Base-by-base conservation (phyloP, 208 protist genomes). In the Trypanosomatidae sp. region DNA sequence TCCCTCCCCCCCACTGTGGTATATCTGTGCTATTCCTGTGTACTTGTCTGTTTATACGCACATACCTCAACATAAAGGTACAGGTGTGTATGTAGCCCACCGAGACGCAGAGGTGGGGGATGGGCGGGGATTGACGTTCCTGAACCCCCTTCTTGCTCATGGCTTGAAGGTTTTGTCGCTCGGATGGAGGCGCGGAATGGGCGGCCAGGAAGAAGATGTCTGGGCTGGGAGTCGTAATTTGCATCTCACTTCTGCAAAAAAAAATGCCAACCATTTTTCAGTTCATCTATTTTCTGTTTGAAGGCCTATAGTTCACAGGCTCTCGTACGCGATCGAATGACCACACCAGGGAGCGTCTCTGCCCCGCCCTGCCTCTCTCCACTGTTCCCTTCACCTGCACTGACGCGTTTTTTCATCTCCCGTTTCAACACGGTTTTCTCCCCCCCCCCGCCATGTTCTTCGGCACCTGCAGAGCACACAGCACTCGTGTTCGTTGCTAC, bases 401-500 rank as follows among this genome's bases (percentile, higher is more conserved):
- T 53, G 28, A 17, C 43, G 28, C 28, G 22, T 25, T 59, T 39
- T 52, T 53, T 33, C 43, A 28, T n/a, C 36, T 69, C 17, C 41
- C 36, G 22, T n/a, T 69, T 33, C 10, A 39, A 69, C 64, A 53
- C 25, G 8, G 41, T n/a, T 53, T 33, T 22, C 17, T 62, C n/a
- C 58, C 9, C 17, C 28, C 33, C 30, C 58, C 12, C 58, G 19
- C 46, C 17, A 19, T 65, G 7, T 44, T 19, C 9, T 47, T 39
- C 36, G 8, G 36, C 60, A 30, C 39, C 33, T 22, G 22, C 22
- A 65, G 60, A 65, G 33, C 39, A 65, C 9, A 30, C 47, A 36
- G 6, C 43, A 58, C 22, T 55, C 65, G 65, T 69, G 65, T 55
- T 39, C 65, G 44, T 69, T 43, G 44, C 65, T 66, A 41, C 36